These are phyloP conservation scores for Ogataea glucozyma DNA, from an alignment of 805 yeast species.

Conservation along the genomic window DNA sequence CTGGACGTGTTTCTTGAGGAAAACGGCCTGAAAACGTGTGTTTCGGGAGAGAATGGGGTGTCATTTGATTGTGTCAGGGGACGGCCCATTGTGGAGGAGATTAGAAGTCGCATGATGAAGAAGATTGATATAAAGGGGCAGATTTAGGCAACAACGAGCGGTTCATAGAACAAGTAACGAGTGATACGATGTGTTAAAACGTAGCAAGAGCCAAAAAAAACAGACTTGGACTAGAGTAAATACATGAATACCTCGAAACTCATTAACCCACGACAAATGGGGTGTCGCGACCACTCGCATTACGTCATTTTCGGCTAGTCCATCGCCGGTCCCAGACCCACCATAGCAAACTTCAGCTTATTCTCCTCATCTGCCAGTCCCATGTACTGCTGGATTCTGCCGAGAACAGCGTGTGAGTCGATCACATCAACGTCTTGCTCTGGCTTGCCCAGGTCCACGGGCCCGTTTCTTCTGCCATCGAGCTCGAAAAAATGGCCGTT, in stretches of 20 bases:
- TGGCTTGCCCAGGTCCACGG: constrained; percentile 56
- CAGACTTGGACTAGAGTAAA: no score
- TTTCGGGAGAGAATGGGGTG: constrained; percentile 24
- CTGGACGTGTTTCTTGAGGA: constrained; percentile 44
- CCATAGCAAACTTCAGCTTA: constrained; percentile 66
- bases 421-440: constrained; percentile 47
- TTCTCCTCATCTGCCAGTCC: constrained; percentile 58
- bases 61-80: constrained; percentile 32
- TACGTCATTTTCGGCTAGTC: constrained; percentile 31
- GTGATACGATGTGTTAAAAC: no score
- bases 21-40: constrained; percentile 39
- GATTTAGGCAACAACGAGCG: constrained; percentile 40
- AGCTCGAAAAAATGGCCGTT: constrained; percentile 72
- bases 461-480: constrained; percentile 85
- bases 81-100: constrained; percentile 23
- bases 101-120: constrained; percentile 39
- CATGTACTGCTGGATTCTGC: constrained; percentile 68
- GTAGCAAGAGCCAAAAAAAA: no score
- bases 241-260: no score
- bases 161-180: no score
- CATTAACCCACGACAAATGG: no score
- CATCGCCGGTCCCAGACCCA: constrained; percentile 67
- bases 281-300: no score
- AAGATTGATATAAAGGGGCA: constrained; percentile 92
- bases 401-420: constrained; percentile 48